Base-by-base conservation (phyloP, 495 filamentous ascomycete genomes). In the Aspergillus steynii region DNA sequence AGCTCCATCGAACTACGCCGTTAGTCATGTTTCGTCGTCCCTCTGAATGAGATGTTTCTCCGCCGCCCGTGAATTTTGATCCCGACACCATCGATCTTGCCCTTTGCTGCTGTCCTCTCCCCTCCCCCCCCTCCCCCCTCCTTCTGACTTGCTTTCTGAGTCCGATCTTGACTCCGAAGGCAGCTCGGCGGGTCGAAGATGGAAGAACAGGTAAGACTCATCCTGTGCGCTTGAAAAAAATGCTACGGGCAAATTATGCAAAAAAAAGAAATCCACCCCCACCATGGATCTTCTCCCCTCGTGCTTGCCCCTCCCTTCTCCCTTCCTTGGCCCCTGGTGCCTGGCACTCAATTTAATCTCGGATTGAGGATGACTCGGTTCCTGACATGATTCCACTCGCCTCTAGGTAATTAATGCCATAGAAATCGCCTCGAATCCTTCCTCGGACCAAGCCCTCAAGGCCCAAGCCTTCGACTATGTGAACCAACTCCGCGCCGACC, bases 381-480 rank as follows among this genome's bases (percentile, higher is more conserved):
- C 37, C 37, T 42, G 37, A 42, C 37, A 12, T 42, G 37, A 42
- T 14, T 9, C 2, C 62, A 29, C 50, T 59, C 54, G 45, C 31
- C 31, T 61, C 25, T 55, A 97, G 92, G 87, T 97, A 75, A 88
- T 92, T 75, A 92, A 89, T 75, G 93, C 93, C 74, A 93, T 97
- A 78, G 84, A 95, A 73, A 92, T 96, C 80, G 90, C 90, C 77
- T 91, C 83, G 81, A 86, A 94, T 74, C 88, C 90, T 64, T 72
- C 80, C 61, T 85, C 91, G 58, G 83, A 91, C 77, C 85, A 85
- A 68, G 76, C 82, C 61, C 85, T 96, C 65, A 93, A 93, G 73
- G 74, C 77, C 34, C 93, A 96, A 82, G 93, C 93, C 57, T 91
- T 92, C 74, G 88, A 95, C 25, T 96, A 90, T 74, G 81, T 96